These are phyloP conservation scores for Wilcoxina mikolae DNA, from an alignment of 495 filamentous ascomycete genomes.

Conservation along the genomic window DNA sequence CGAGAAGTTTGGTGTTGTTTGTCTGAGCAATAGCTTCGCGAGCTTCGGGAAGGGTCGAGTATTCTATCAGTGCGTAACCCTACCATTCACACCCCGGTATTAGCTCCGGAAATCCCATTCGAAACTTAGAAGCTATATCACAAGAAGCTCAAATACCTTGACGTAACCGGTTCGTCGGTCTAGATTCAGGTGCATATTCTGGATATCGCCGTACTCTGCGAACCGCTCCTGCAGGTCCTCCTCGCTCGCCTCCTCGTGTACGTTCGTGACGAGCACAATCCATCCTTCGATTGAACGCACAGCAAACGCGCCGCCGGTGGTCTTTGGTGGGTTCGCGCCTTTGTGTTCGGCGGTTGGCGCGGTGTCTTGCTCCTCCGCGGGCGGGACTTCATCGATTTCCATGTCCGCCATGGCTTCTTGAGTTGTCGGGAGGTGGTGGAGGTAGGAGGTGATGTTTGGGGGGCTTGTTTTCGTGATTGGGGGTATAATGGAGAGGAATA, in stretches of 20 bases:
- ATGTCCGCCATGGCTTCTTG: slow-evolving; percentile 47
- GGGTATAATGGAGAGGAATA: neutral
- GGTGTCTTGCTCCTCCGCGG: slow-evolving; percentile 28
- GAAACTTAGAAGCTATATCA: neutral
- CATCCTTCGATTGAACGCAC: slow-evolving; percentile 98
- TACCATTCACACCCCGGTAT: neutral
- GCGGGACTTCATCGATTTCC: slow-evolving; percentile 55
- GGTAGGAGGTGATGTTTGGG: neutral
- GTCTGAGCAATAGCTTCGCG: slow-evolving; percentile 28
- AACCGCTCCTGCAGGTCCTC: slow-evolving; percentile 91
- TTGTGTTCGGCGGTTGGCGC: slow-evolving; percentile 47
- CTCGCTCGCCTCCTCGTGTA: slow-evolving; percentile 94
- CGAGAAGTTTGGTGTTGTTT: slow-evolving; percentile 60
- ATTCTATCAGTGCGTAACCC: slow-evolving; percentile 22
- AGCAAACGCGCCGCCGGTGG: slow-evolving; percentile 65
- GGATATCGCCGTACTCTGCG: slow-evolving; percentile 91
- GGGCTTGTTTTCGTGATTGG: neutral
- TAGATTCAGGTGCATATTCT: slow-evolving; percentile 89
- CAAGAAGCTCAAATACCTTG: slow-evolving; percentile 74
- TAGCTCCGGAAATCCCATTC: slow-evolving; percentile 3
- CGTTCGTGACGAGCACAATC: slow-evolving; percentile 93
- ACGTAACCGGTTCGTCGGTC: slow-evolving; percentile 94
- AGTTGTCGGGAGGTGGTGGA: neutral
- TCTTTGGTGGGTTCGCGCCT: slow-evolving; percentile 42
- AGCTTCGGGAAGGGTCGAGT: slow-evolving; percentile 33